Base-by-base conservation (phyloP, 495 filamentous ascomycete species). In the Penicillium bovifimosum region DNA sequence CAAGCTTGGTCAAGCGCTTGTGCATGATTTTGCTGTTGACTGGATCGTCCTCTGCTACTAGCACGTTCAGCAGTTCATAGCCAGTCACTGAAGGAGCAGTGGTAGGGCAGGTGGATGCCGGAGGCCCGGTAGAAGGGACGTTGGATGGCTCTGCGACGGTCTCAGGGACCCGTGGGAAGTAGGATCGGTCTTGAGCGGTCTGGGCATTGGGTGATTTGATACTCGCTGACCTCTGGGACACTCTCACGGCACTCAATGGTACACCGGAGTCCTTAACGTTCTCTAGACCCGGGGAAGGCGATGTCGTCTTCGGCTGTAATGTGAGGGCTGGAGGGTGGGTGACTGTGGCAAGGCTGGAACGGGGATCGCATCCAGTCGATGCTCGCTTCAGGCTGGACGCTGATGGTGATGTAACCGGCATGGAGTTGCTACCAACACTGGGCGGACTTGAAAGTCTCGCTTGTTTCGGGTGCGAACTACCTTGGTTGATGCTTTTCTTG, bases 41-140 rank as follows among this genome's bases (percentile, higher is more conserved):
- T 0, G 91, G 91, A 59, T 97, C 91, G 57, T 97, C 92, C 64
- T 97, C 92, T 0, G 92, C 92, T 8, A 96, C 81, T 14, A 96
- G 74, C 2, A 95, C 81, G 27, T 76, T 77, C 26, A 91, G 73
- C 28, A 54, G 20, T 26, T 8, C 17, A 71, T 60, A 17, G 20
- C 41, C n/a, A 11, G 68, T 16, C 47, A 52, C 5, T 56, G 50
- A 10, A 13, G 44, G 44, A 27, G 16, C 44, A 9, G 44, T 47
- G 13, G 44, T 47, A 16, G 44, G 44, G 6, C 18, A 14, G 8
- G 44, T 35, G 9, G 32, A 47, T 14, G 44, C 7, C 13, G 43
- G 31, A 9, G 44, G 32, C 10, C 10, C 32, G 1, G 32, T 36
- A 10, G 44, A 47, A 7, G 31, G 0, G 27, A 0, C 31, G 6